A percentile compares a stretch with the other conserved stretches of the same genome.
phyloP scores from a whole-genome alignment of 2,329 filamentous ascomycete species.

The Trichoderma koningii region DNA sequence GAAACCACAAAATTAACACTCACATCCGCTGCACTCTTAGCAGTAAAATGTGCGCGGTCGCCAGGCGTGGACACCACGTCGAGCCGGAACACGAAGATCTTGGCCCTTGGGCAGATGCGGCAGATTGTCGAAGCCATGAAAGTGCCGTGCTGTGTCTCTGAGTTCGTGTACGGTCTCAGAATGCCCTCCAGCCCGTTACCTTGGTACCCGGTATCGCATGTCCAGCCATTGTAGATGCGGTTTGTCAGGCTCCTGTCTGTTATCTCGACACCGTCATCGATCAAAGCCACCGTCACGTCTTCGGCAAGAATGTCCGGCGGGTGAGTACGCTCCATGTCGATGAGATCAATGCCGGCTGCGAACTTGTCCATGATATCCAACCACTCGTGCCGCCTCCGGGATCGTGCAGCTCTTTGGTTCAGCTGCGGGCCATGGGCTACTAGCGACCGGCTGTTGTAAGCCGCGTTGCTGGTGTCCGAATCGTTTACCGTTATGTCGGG shows the following conservation, averaged over 20 bases:
- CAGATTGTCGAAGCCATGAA: background rate
- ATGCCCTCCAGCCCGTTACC: background rate
- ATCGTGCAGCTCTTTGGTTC: background rate
- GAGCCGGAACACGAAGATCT: constrained; percentile 3
- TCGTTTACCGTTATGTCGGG: background rate
- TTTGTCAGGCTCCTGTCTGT: background rate
- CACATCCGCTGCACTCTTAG: constrained; percentile 12
- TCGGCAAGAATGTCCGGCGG: background rate
- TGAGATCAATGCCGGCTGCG: background rate
- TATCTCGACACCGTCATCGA: constrained; percentile 5
- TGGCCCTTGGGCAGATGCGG: background rate
- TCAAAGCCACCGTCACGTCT: background rate
- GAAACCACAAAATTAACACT: background rate
- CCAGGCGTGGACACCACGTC: background rate
- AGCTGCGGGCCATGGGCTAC: background rate
- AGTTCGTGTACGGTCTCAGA: background rate
- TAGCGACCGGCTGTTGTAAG: background rate
- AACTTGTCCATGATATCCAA: background rate
- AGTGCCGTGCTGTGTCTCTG: background rate
- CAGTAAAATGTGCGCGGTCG: background rate
- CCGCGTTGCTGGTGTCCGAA: background rate
- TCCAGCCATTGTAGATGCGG: background rate
- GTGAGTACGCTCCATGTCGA: background rate
- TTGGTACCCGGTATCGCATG: background rate
- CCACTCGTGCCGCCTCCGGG: background rate